phyloP scores from a whole-genome alignment of 768 basidiomycete genomes.

The Inosperma sp. region DNA sequence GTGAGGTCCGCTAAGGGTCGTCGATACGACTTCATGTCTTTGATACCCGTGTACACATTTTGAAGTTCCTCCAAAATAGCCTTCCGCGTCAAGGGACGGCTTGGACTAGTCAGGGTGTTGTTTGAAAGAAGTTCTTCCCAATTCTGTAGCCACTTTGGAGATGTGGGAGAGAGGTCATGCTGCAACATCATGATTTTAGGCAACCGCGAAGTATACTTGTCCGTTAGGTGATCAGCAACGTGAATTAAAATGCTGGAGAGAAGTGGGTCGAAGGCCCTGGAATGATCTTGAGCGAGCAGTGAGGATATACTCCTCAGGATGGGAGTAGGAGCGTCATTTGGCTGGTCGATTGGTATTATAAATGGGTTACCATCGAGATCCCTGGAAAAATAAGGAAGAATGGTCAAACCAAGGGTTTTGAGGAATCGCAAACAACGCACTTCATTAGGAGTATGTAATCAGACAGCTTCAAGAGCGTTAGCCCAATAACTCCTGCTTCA shows the following conservation, averaged over 20 bases:
- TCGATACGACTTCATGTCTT: constrained; percentile 65
- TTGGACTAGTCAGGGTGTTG: constrained; percentile 36
- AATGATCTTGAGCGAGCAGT: constrained; percentile 60
- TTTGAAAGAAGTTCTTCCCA: constrained; percentile 59
- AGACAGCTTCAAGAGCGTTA: constrained; percentile 54
- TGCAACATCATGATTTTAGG: constrained; percentile 61
- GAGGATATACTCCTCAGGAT: constrained; percentile 61
- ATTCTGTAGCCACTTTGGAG: constrained; percentile 64
- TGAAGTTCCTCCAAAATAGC: constrained; percentile 56
- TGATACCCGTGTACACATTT: constrained; percentile 57
- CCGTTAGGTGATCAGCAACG: constrained; percentile 65
- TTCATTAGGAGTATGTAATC: constrained; percentile 53
- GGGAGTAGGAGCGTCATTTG: constrained; percentile 51
- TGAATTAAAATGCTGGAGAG: constrained; percentile 61
- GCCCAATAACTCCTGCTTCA: constrained; percentile 60
- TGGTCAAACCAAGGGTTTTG: neutral
- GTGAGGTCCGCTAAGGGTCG: constrained; percentile 50
- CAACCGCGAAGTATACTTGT: constrained; percentile 59
- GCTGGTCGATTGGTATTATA: constrained; percentile 49
- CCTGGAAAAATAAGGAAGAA: constrained; percentile 16
- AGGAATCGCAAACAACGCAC: constrained; percentile 37
- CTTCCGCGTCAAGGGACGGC: constrained; percentile 49
- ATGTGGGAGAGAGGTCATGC: constrained; percentile 65
- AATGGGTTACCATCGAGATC: constrained; percentile 30
- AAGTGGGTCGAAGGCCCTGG: constrained; percentile 52